Conservation (phyloP, 2,329 filamentous ascomycete genomes). For the Chaetoscypha palmicola region DNA sequence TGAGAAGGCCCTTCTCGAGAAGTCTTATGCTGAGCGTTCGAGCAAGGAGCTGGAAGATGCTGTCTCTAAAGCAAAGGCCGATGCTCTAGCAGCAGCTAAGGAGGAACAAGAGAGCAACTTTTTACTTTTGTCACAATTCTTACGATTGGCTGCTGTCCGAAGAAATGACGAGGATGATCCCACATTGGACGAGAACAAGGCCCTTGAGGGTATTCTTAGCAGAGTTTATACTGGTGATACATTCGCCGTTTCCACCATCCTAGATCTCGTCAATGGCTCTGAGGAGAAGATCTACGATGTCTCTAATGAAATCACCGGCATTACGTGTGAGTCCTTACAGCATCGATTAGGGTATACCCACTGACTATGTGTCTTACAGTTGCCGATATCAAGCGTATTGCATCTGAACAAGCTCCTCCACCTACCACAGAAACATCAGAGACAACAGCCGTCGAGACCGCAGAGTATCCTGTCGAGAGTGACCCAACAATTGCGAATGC, state of each 20-base stretch:
- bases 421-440: slow-evolving; percentile 29
- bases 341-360: no score
- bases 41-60: slow-evolving; percentile 41
- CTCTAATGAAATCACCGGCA: no score
- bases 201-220: slow-evolving; percentile 72
- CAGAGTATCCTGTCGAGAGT: slow-evolving; percentile 38
- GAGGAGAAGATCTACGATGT: slow-evolving; percentile 61
- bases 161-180: slow-evolving; percentile 60
- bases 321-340: no score
- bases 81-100: slow-evolving; percentile 45
- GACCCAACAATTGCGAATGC: slow-evolving; percentile 64
- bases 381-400: slow-evolving; percentile 50
- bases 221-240: slow-evolving; percentile 75
- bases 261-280: slow-evolving; percentile 69
- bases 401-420: slow-evolving; percentile 46
- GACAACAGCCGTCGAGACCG: slow-evolving; percentile 31
- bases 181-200: slow-evolving; percentile 64
- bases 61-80: slow-evolving; percentile 41
- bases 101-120: slow-evolving; percentile 57
- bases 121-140: slow-evolving; percentile 68
- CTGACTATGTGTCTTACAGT: no score
- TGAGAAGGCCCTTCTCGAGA: slow-evolving; percentile 55
- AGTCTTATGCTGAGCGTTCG: slow-evolving; percentile 44
- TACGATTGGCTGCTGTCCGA: slow-evolving; percentile 70
- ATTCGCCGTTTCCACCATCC: slow-evolving; percentile 63